These are phyloP conservation scores for Mytilinidion resinicola DNA, from an alignment of 495 filamentous ascomycete genomes.

Conservation along the genomic window DNA sequence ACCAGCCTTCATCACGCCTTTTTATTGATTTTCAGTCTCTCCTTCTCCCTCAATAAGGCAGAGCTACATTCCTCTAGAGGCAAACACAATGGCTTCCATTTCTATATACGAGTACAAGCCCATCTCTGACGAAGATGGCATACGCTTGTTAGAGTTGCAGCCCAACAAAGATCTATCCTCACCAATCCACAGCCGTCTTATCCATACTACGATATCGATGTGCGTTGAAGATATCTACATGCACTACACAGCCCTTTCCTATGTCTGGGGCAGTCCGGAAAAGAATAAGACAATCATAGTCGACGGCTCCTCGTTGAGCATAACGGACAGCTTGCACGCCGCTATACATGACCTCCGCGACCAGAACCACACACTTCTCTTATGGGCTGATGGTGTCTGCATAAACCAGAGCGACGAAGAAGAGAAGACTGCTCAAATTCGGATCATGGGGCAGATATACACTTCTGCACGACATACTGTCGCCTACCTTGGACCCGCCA, in stretches of 20 bases:
- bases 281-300: background rate
- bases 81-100: too few species aligned
- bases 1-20: too few species aligned
- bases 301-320: background rate
- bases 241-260: background rate
- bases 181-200: background rate
- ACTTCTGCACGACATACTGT: background rate
- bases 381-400: background rate
- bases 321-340: background rate
- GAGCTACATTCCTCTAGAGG: too few species aligned
- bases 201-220: background rate
- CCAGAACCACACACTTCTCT: background rate
- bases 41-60: too few species aligned
- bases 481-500: background rate
- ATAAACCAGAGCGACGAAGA: background rate
- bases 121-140: too few species aligned
- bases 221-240: background rate
- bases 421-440: background rate
- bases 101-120: too few species aligned
- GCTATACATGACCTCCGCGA: background rate
- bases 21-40: too few species aligned
- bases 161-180: too few species aligned
- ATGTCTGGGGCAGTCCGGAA: background rate
- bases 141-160: too few species aligned
- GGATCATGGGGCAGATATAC: background rate